Base-by-base conservation (phyloP, 805 yeast genomes). In the Pichia kluyveri region DNA sequence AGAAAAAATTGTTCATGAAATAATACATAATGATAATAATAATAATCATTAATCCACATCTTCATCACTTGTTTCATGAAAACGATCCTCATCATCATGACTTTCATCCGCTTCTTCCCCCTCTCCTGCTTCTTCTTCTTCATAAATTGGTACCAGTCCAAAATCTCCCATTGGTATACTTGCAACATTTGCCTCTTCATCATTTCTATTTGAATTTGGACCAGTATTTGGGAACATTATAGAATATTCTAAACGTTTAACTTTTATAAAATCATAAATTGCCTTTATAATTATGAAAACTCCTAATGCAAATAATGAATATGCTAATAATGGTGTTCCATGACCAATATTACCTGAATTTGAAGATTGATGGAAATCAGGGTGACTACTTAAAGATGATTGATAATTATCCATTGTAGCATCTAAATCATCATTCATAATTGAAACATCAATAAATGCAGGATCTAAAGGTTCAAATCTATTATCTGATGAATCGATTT, bases 241-340 rank as follows among this genome's bases (percentile, higher is more conserved):
- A 23, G 70, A 74, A 49, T 67, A 69, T 61, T 90, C 96, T 79
- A 82, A 81, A 58, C 76, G 77, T 60, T 83, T 80, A n/a, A 91
- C 93, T 53, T 80, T 72, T 54, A 73, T 72, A 62, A 82, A 91
- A 60, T 85, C 93, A 42, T 73, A 66, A n/a, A 85, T 52, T 12
- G 96, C 80, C 59, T 83, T 85, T 17, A 80, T 49, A 11, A 83
- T 66, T 5, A 91, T 70, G 47, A 83, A 72, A 1, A 75, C 60
- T 1, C 98, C 98, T 42, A 85, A 69, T 1, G 81, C 70, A 44
- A 87, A 79, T 38, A 87, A 67, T 0, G 76, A 72, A 45, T 79
- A 75, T 0, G 91, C 83, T 42, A 85, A 63, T 44, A 79, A 66
- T 2, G 83, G 83, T 19, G 46, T 38, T 31, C 48, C 54, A 18